Evolutionary conservation across 495 filamentous ascomycete genomes (phyloP).

Genomic region (Jackrogersella minutella): DNA sequence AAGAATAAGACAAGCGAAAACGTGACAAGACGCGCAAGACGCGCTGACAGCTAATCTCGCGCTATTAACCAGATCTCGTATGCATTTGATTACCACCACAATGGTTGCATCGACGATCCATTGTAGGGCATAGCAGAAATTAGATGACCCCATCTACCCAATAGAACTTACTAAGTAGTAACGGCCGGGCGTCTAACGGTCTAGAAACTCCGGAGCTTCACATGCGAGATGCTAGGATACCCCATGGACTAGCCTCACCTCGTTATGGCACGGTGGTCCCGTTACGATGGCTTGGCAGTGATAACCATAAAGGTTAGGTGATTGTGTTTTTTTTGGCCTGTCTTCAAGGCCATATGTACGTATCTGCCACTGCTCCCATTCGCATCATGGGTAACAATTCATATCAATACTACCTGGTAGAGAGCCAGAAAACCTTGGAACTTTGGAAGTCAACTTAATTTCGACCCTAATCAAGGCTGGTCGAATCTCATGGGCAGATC

Average conservation of each 20-base stretch:
- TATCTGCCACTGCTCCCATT: too few relatives aligned
- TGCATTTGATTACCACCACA: slow-evolving; percentile 30
- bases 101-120: slow-evolving; percentile 28
- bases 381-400: background rate
- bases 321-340: too few relatives aligned
- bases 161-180: background rate
- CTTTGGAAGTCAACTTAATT: background rate
- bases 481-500: slow-evolving; percentile 10
- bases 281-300: background rate
- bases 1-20: background rate
- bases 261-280: background rate
- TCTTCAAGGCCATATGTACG: background rate
- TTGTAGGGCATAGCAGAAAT: slow-evolving; percentile 24
- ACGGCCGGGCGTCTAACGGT: background rate
- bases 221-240: slow-evolving; percentile 15
- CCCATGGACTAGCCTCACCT: slow-evolving; percentile 20
- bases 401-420: too few relatives aligned
- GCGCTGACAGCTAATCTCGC: slow-evolving; percentile 20
- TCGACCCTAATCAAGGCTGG: background rate
- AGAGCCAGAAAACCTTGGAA: background rate
- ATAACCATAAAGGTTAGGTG: slow-evolving; percentile 4
- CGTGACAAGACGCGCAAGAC: background rate
- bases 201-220: slow-evolving; percentile 24
- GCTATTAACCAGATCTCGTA: slow-evolving; percentile 35
- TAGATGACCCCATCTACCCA: slow-evolving; percentile 9